Percentiles rank a stretch among this genome's conserved stretches.
Evolutionary conservation across 1,284 basidiomycete genomes (phyloP).

Genomic region (Cutaneotrichosporon sp.): DNA sequence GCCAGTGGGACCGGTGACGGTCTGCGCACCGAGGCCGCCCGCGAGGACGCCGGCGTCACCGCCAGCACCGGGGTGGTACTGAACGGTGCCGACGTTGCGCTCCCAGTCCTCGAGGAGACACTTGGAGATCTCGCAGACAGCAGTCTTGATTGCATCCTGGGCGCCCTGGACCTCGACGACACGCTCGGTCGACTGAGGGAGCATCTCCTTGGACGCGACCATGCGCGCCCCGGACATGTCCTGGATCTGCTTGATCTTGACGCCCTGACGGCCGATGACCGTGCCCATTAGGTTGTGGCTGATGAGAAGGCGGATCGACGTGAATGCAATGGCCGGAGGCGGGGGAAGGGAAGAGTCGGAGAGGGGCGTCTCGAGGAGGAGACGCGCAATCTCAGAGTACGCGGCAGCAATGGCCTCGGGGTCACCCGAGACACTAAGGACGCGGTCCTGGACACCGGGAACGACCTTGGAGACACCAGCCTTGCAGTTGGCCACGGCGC

Average conservation of each 20-base stretch:
- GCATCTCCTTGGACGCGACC: slow-evolving; percentile 97
- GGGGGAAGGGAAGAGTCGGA: slow-evolving; percentile 66
- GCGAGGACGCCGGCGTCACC: slow-evolving; percentile 61
- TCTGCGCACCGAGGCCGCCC: slow-evolving; percentile 49
- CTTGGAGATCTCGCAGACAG: slow-evolving; percentile 90
- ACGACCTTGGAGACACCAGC: slow-evolving; percentile 99
- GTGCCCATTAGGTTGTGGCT: slow-evolving; percentile 99
- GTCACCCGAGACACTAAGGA: slow-evolving; percentile 86
- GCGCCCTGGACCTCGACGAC: slow-evolving; percentile 94
- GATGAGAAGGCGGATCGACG: slow-evolving; percentile 90
- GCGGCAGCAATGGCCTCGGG: slow-evolving; percentile 91
- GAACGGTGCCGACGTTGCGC: slow-evolving; percentile 82
- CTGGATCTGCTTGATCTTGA: slow-evolving; percentile 99
- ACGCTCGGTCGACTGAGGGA: slow-evolving; percentile 96
- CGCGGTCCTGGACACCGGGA: slow-evolving; percentile 92
- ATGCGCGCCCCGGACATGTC: slow-evolving; percentile 94
- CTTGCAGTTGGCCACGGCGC: slow-evolving; percentile 92
- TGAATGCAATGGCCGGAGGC: slow-evolving; percentile 63
- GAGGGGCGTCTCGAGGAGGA: slow-evolving; percentile 67
- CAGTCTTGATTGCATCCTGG: slow-evolving; percentile 82
- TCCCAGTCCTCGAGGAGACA: slow-evolving; percentile 97
- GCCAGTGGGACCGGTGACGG: slow-evolving; percentile 49
- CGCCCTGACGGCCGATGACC: slow-evolving; percentile 92
- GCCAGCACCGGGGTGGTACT: slow-evolving; percentile 85
- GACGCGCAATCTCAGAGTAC: slow-evolving; percentile 88